Evolutionary conservation across 306 rosid genomes (phyloP), one percentile per base, ranked within the genome.

Genomic region (Citrullus amarus): DNA sequence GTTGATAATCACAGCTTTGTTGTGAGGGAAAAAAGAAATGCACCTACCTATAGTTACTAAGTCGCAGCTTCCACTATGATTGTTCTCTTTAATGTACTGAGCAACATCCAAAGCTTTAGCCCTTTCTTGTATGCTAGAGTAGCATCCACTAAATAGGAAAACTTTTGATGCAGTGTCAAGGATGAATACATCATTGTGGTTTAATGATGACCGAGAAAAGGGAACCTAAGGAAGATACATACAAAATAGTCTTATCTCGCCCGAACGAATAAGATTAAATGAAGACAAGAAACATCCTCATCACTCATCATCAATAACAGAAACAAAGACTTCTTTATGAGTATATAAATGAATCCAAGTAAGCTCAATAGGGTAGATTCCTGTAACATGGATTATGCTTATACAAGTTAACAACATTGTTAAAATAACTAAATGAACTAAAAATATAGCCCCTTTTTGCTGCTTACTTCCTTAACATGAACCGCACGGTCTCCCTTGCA

Each of bases 21-120:
- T 58, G 78, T 5, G 44, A 15, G 39, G 54, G 48, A 80, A 53
- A 36, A 80, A 62, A 55, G 46, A 78, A 84, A 78, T 72, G 75
- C 75, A 68, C 97, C 82, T 69, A 92, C 98, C 98, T 89, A 95
- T 77, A 80, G 97, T 83, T 78, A 94, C 95, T 88, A 95, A 91
- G 77, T 89, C 91, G 20, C 96, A 92, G 34, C 90, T 92, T 82
- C 90, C 96, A 68, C 83, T 78, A 80, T 95, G 98, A 68, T 86
- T 95, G 58, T 90, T 88, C 68, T 92, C 97, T 85, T 89, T 95
- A 71, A 95, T 88, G 63, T 95, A 92, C 76, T 89, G 92, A 80
- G 93, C 94, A 86, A 95, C 97, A 84, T 92, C 98, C 91, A 95
- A 85, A 75, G 85, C 93, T 87, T 95, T 95, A 32, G 98, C 98